Percentiles rank a stretch among this genome's conserved stretches.
phyloP scores from a whole-genome alignment of 2,329 filamentous ascomycete species.

The Fusarium fujikuroi region DNA sequence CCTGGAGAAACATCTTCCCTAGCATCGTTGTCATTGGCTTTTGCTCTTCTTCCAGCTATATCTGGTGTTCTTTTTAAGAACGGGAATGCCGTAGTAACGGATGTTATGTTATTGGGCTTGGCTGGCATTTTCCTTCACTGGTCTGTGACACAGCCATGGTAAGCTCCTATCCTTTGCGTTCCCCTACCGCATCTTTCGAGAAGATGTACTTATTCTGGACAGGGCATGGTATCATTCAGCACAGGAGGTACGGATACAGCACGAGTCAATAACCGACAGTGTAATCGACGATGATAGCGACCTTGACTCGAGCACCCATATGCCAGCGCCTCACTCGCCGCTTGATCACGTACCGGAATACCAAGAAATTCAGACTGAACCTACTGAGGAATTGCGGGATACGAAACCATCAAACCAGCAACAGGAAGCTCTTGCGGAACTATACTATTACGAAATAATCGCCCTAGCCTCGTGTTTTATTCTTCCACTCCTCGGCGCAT shows the following conservation, averaged over 20 bases:
- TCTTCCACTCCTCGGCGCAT: conserved; percentile 82
- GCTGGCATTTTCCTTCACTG: conserved; percentile 91
- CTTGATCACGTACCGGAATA: conserved; percentile 60
- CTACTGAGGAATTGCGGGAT: conserved; percentile 21
- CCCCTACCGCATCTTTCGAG: not conserved
- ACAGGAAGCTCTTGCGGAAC: conserved; percentile 65
- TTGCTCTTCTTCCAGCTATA: conserved; percentile 87
- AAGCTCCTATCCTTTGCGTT: conserved; percentile 44
- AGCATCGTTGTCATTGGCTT: conserved; percentile 82
- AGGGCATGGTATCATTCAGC: conserved; percentile 75
- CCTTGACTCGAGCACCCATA: conserved; percentile 45
- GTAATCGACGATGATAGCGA: conserved; percentile 60
- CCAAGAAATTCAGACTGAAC: conserved; percentile 36
- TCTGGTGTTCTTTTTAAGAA: conserved; percentile 86
- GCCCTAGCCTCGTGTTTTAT: conserved; percentile 83
- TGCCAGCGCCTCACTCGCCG: conserved; percentile 33
- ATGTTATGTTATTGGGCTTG: conserved; percentile 81
- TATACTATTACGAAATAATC: conserved; percentile 78
- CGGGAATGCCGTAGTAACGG: conserved; percentile 84
- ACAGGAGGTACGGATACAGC: conserved; percentile 67
- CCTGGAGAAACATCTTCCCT: conserved; percentile 71
- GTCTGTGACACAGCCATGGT: conserved; percentile 93
- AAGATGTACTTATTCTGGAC: conserved; percentile 12
- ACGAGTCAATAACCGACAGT: conserved; percentile 56
- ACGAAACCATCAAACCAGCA: conserved; percentile 39